Percentiles rank a stretch among this genome's conserved stretches.
phyloP scores from a whole-genome alignment of 129 eudicot species.

The Calendula officinalis region DNA sequence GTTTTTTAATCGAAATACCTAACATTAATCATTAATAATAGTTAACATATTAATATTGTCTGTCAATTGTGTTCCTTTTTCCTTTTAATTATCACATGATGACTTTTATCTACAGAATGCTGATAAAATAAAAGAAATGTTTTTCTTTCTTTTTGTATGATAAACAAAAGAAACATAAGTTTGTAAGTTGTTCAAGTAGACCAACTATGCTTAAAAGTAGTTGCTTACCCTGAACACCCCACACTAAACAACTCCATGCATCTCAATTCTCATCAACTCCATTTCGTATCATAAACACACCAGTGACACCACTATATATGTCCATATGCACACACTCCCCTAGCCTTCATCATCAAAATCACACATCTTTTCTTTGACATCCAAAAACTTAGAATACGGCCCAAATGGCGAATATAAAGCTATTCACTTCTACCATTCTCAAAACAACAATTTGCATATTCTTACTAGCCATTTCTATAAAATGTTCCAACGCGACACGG shows the following conservation, averaged over 20 bases:
- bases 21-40: too few relatives aligned
- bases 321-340: neutral
- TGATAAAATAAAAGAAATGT: neutral
- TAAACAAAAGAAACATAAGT: neutral
- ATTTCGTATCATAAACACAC: too few relatives aligned
- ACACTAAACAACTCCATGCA: constrained; percentile 26
- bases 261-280: neutral
- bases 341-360: constrained; percentile 5
- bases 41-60: too few relatives aligned
- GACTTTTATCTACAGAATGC: too few relatives aligned
- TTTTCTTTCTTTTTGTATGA: neutral
- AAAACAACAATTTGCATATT: constrained; percentile 49
- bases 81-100: too few relatives aligned
- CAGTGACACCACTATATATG: neutral
- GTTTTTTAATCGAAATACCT: too few relatives aligned
- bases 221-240: constrained; percentile 24
- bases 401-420: constrained; percentile 14
- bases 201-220: constrained; percentile 22
- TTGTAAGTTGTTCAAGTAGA: constrained; percentile 18
- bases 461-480: constrained; percentile 46
- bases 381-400: neutral
- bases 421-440: constrained; percentile 22
- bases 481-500: constrained; percentile 50
- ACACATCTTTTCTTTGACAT: neutral
- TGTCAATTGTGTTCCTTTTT: too few relatives aligned